phyloP scores from a whole-genome alignment of 1,139 yeast species.

The Debaryomyces coudertii region DNA sequence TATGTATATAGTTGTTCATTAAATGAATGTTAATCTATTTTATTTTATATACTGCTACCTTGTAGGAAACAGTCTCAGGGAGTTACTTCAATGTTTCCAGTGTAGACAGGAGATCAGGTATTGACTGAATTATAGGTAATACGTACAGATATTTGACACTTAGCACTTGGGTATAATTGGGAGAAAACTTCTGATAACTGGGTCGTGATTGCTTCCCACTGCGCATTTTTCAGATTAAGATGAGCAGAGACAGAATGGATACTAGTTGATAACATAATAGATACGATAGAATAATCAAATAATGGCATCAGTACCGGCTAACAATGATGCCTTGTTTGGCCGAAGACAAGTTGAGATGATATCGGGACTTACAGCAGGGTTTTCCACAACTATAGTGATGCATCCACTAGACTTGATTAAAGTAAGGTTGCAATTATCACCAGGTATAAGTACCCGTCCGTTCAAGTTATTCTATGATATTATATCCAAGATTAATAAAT shows the following conservation, averaged over 20 bases:
- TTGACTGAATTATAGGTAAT: not conserved
- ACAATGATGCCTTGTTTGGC: slow-evolving; percentile 11
- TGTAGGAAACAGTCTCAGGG: not conserved
- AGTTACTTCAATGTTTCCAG: not conserved
- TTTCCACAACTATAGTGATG: slow-evolving; percentile 72
- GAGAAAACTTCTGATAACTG: not conserved
- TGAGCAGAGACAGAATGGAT: not conserved
- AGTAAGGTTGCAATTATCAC: slow-evolving; percentile 66
- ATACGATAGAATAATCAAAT: not conserved
- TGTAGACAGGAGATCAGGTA: too few relatives aligned
- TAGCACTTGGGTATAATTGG: not conserved
- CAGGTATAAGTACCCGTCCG: slow-evolving; percentile 12
- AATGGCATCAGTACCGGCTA: not conserved
- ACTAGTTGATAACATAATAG: not conserved
- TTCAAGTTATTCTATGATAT: slow-evolving; percentile 19
- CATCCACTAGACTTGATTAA: slow-evolving; percentile 91
- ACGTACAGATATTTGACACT: not conserved
- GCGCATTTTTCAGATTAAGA: slow-evolving; percentile 1
- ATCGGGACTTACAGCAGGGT: slow-evolving; percentile 85
- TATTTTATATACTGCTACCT: not conserved
- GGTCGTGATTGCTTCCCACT: not conserved
- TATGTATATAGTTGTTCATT: slow-evolving; percentile 16
- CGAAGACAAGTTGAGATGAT: slow-evolving; percentile 49
- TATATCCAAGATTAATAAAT: slow-evolving; percentile 22
- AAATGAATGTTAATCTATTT: slow-evolving; percentile 7